A percentile compares a stretch with the other conserved stretches of the same genome.
Evolutionary conservation across 2,329 filamentous ascomycete species (phyloP).

Genomic region (Fusarium algeriense): DNA sequence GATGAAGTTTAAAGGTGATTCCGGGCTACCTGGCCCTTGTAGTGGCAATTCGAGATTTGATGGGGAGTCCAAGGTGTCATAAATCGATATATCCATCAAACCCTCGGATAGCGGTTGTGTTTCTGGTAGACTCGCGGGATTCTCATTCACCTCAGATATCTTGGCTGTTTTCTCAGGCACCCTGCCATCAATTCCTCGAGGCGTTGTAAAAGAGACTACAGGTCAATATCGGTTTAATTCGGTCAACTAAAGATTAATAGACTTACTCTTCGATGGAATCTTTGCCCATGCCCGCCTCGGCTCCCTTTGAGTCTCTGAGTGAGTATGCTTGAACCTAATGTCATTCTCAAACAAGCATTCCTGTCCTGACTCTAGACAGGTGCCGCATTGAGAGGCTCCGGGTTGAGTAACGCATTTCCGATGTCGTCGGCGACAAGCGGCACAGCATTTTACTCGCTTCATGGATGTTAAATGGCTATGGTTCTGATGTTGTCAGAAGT

Average conservation of each 20-base stretch:
- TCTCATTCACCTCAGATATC: background rate
- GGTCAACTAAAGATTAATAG: no score
- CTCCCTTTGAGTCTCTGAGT: rapidly evolving
- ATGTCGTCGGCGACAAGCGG: conserved; percentile 1
- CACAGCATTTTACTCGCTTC: conserved; percentile 7
- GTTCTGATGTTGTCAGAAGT: background rate
- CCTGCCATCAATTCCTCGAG: background rate
- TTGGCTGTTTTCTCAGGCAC: background rate
- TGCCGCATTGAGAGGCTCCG: background rate
- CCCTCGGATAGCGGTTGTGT: background rate
- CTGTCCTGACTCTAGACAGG: background rate
- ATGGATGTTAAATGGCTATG: rapidly evolving
- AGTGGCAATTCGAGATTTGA: rapidly evolving
- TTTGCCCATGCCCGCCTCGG: background rate
- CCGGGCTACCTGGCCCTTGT: background rate
- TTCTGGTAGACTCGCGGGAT: no score
- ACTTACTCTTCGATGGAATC: background rate
- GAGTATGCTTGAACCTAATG: conserved; percentile 14
- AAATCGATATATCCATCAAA: background rate
- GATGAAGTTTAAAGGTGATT: background rate
- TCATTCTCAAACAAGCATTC: conserved; percentile 5
- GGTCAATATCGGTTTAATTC: background rate
- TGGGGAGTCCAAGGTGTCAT: rapidly evolving
- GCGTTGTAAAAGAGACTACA: conserved; percentile 4
- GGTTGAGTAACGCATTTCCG: conserved; percentile 5